phyloP scores from a whole-genome alignment of 352 stramenopile genomes.

The Blastocystis sp. region DNA sequence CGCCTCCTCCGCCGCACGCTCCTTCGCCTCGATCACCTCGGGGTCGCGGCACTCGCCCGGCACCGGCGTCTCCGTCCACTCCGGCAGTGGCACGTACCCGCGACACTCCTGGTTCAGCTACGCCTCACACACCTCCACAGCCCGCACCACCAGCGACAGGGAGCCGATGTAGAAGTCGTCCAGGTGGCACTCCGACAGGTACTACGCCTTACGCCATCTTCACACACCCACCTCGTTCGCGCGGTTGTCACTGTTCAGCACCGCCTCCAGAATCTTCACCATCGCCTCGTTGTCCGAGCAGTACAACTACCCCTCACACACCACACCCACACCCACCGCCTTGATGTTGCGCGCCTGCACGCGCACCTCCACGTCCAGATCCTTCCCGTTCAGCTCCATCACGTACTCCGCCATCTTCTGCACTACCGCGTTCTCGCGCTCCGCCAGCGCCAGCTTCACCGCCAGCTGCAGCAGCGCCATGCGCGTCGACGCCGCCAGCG shows the following conservation, averaged over 20 bases:
- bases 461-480: conserved; percentile 79
- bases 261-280: background rate
- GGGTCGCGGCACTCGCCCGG: conserved; percentile 20
- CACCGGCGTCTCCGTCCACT: conserved; percentile 47
- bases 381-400: conserved; percentile 81
- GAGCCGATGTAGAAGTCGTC: conserved; percentile 28
- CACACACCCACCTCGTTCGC: conserved; percentile 6
- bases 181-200: conserved; percentile 41
- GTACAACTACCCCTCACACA: conserved; percentile 1
- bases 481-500: conserved; percentile 73
- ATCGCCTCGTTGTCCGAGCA: conserved; percentile 18
- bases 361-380: conserved; percentile 81
- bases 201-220: background rate
- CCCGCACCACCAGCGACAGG: conserved; percentile 5
- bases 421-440: conserved; percentile 77
- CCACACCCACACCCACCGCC: conserved; percentile 69
- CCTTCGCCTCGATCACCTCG: conserved; percentile 29
- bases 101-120: conserved; percentile 2
- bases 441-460: conserved; percentile 78
- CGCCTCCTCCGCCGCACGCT: background rate
- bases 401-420: conserved; percentile 80
- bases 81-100: conserved; percentile 25
- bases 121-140: background rate
- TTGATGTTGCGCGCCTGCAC: conserved; percentile 79
- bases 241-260: conserved; percentile 16